A percentile compares a stretch with the other conserved stretches of the same genome.
Evolutionary conservation across 495 filamentous ascomycete species (phyloP).

Genomic region (Aspergillus asperescens): DNA sequence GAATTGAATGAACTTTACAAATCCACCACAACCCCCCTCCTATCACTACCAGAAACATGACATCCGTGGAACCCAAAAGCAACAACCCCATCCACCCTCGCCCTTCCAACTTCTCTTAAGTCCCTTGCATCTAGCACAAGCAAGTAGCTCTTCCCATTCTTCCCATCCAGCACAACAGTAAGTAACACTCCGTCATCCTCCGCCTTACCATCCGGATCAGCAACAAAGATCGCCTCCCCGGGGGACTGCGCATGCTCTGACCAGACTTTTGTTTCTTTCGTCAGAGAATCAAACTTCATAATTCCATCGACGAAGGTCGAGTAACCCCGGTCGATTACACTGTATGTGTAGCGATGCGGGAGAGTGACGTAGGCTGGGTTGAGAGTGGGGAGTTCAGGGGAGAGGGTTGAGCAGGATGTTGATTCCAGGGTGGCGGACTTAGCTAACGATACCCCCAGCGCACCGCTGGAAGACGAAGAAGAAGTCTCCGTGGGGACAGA

Average conservation of each 20-base stretch:
- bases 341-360: constrained; percentile 62
- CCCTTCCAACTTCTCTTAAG: constrained; percentile 62
- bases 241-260: constrained; percentile 57
- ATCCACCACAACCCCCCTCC: constrained; percentile 12
- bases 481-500: constrained; percentile 28
- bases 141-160: constrained; percentile 58
- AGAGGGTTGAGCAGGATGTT: constrained; percentile 25
- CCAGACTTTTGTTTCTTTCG: constrained; percentile 49
- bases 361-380: constrained; percentile 52
- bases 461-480: not conserved
- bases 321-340: constrained; percentile 49
- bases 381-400: constrained; percentile 62
- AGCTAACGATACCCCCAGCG: too few species aligned
- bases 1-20: not conserved
- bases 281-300: constrained; percentile 60
- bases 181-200: constrained; percentile 69
- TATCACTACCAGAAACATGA: constrained; percentile 40
- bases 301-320: constrained; percentile 62
- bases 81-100: constrained; percentile 55
- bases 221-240: constrained; percentile 69
- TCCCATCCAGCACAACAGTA: constrained; percentile 66
- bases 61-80: constrained; percentile 69
- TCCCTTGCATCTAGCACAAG: constrained; percentile 59
- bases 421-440: constrained; percentile 30
- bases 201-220: constrained; percentile 32